Percentiles rank a stretch among this genome's conserved stretches.
Evolutionary conservation across 805 yeast genomes (phyloP).

Genomic region (Kodamaea nitidulidarum): DNA sequence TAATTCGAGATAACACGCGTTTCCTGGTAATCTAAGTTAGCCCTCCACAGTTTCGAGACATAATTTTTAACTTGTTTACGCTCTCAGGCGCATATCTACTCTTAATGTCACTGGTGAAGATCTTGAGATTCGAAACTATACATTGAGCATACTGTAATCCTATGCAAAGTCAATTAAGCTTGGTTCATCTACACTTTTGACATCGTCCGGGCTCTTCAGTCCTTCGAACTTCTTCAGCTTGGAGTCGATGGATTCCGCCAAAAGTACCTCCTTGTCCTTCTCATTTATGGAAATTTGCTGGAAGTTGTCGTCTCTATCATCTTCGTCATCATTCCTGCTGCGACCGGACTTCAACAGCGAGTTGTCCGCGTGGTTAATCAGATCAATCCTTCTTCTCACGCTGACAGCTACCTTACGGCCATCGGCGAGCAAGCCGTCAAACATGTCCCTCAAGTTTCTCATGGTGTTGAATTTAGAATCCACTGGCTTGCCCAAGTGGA

Average conservation of each 20-base stretch:
- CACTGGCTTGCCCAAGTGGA: constrained; percentile 59
- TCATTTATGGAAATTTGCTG: constrained; percentile 37
- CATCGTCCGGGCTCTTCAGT: constrained; percentile 8
- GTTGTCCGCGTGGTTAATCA: constrained; percentile 34
- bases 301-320: constrained; percentile 46
- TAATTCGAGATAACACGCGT: too few relatives aligned
- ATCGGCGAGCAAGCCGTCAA: constrained; percentile 87
- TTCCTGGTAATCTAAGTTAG: too few relatives aligned
- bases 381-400: constrained; percentile 81
- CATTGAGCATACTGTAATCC: too few relatives aligned
- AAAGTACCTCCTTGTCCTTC: constrained; percentile 44
- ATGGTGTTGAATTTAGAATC: constrained; percentile 45
- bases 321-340: constrained; percentile 37
- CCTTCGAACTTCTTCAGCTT: constrained; percentile 1
- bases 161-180: constrained; percentile 40
- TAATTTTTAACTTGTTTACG: too few relatives aligned
- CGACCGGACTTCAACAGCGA: constrained; percentile 28
- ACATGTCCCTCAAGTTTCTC: constrained; percentile 74
- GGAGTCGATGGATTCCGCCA: constrained; percentile 18
- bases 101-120: too few relatives aligned
- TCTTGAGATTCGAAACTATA: too few relatives aligned
- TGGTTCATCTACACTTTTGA: constrained; percentile 1
- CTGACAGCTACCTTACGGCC: constrained; percentile 89
- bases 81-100: too few relatives aligned
- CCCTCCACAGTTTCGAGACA: too few relatives aligned